Evolutionary conservation across 2,329 filamentous ascomycete species (phyloP), one percentile per base, ranked within the genome.

Genomic region (Aureobasidium sp.): DNA sequence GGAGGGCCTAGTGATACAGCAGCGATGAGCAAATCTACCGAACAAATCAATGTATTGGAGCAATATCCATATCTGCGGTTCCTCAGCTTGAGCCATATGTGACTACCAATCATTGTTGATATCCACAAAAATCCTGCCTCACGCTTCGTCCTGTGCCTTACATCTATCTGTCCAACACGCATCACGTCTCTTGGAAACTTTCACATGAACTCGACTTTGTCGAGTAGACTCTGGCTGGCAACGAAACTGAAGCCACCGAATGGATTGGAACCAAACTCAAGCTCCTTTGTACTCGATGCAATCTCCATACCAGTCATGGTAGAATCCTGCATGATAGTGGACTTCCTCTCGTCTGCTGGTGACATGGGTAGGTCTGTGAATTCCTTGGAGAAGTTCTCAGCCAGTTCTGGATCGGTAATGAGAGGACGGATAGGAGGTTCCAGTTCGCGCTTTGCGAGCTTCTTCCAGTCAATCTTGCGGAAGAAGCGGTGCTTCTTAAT

Each of bases 401-500:
- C 94, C 49, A 97, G 81, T 73, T 95, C 92, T 0, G 94, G 94
- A 70, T 99, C 91, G 0, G 94, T 97, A 70, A 99, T 93, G 69
- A 97, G 81, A 16, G 94, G 94, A 71, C 89, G 85, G 68, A 99
- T 97, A 0, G 94, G 94, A 1, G 94, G 89, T 67, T 90, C 87
- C 50, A 96, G 68, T 74, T 97, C 90, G 39, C 93, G 84, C 32
- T 84, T 85, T 65, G 89, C 91, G 15, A 99, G 83, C 69, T 86
- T 88, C 76, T 86, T 87, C 94, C 94, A 99, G 77, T 99, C 87
- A 70, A 99, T 95, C 78, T 91, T 94, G 71, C 90, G 86, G 83
- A 99, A 99, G 81, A 99, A 99, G 10, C 94, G 86, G 72, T 99
- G 94, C 65, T 87, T 86, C 81, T 96, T 96, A 77, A 99, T 89